Evolutionary conservation across 495 filamentous ascomycete species (phyloP).

Genomic region (Daldinia grandis): DNA sequence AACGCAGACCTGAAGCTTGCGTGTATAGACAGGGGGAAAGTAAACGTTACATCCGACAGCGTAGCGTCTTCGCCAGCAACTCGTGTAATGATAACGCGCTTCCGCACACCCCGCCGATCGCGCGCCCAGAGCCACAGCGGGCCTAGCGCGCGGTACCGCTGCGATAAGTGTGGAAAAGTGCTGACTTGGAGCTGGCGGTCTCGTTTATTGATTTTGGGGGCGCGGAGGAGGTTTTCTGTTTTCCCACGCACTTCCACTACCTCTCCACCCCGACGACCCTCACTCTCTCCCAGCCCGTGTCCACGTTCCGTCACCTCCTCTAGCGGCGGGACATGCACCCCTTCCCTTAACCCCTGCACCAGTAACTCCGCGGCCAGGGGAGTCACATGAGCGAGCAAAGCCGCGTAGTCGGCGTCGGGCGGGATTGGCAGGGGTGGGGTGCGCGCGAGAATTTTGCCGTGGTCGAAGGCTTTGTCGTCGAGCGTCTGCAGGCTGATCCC

Average conservation of each 20-base stretch:
- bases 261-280: neutral
- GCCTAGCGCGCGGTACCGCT: constrained; percentile 31
- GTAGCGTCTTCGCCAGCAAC: neutral
- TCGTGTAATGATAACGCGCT: constrained; percentile 43
- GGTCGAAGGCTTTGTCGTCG: constrained; percentile 76
- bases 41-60: neutral
- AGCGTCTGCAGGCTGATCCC: constrained; percentile 89
- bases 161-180: neutral
- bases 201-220: constrained; percentile 50
- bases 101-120: neutral
- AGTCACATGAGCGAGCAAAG: constrained; percentile 53
- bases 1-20: neutral
- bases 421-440: constrained; percentile 46
- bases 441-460: constrained; percentile 76
- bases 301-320: constrained; percentile 25
- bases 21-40: neutral
- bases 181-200: constrained; percentile 43
- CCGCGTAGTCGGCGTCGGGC: neutral
- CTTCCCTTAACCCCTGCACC: constrained; percentile 62
- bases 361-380: constrained; percentile 68
- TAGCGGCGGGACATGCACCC: constrained; percentile 72
- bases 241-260: no score
- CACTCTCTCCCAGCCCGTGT: constrained; percentile 19
- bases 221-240: constrained; percentile 28
- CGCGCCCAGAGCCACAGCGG: constrained; percentile 43